Evolutionary conservation across 305 asterid genomes (phyloP), one percentile per base, ranked within the genome.

Genomic region (Striga hermonthica): DNA sequence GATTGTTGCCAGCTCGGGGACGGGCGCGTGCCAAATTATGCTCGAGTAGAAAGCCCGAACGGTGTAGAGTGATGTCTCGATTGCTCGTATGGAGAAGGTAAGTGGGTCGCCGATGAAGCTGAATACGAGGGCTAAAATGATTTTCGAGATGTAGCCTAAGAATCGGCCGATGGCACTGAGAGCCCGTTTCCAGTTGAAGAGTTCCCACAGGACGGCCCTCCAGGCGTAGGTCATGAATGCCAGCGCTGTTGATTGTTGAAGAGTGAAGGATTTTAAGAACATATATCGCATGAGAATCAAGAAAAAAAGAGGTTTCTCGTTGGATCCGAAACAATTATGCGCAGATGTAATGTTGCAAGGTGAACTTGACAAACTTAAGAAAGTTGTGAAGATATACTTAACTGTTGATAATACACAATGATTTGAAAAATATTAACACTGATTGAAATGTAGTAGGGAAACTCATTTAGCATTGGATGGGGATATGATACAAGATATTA

Each of bases 121-220:
- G 82, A 79, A 79, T 38, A 90, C 35, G 49, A 80, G 55, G 74
- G 89, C 88, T 47, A 92, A 55, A 0, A 69, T 15, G 57, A 90
- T 74, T 79, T 83, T 83, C 7, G 82, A 72, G 62, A 86, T 64
- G 80, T 80, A 83, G 13, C 73, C 79, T 10, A 79, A 39, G 79
- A 82, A 75, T 13, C 11, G 58, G 36, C 79, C 64, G 14, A 86
- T 56, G 53, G 76, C 75, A 7, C 52, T 64, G 34, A 56, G 59
- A 1, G 83, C 56, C 35, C 66, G 76, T 67, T 66, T 83, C 97
- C 97, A 92, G 82, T 85, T 86, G n/a, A 82, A 79, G 34, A 92
- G 86, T 72, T 92, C 97, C 98, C 96, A 90, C 60, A 87, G 67
- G 68, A 90, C 98, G 1, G 85, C 80, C 79, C 98, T 87, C 96